Evolutionary conservation across 805 yeast genomes (phyloP).

Genomic region (Ogataea methanolica): DNA sequence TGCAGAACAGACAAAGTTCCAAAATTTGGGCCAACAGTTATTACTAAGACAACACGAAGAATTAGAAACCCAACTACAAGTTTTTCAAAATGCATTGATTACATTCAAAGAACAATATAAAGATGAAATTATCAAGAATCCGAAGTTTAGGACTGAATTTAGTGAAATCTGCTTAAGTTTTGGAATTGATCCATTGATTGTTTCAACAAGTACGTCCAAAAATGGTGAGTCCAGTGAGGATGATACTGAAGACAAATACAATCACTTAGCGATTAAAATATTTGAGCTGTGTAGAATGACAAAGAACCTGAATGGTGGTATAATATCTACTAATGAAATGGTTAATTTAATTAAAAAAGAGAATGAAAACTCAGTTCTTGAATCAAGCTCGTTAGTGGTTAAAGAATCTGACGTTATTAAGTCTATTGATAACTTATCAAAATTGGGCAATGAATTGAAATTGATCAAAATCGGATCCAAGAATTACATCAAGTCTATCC

Average conservation of each 20-base stretch:
- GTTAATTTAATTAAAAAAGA: slow-evolving; percentile 27
- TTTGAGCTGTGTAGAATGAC: slow-evolving; percentile 74
- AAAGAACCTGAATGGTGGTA: slow-evolving; percentile 75
- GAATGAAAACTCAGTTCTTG: slow-evolving; percentile 22
- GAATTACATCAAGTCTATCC: slow-evolving; percentile 57
- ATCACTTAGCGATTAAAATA: slow-evolving; percentile 66
- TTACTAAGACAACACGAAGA: slow-evolving; percentile 53
- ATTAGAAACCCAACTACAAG: slow-evolving; percentile 64
- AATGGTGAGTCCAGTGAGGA: slow-evolving; percentile 22
- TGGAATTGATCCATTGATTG: slow-evolving; percentile 78
- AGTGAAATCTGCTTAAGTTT: slow-evolving; percentile 71
- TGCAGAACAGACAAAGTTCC: slow-evolving; percentile 34
- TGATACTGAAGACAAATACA: slow-evolving; percentile 48
- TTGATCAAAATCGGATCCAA: slow-evolving; percentile 53
- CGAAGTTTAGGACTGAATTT: slow-evolving; percentile 65
- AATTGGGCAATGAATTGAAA: slow-evolving; percentile 69
- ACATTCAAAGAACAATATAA: slow-evolving; percentile 72
- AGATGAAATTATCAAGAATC: slow-evolving; percentile 57
- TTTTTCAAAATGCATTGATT: slow-evolving; percentile 73
- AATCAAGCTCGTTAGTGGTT: neutral
- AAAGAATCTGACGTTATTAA: slow-evolving; percentile 48
- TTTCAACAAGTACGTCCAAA: slow-evolving; percentile 11
- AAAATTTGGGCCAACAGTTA: slow-evolving; percentile 46
- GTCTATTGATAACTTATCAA: slow-evolving; percentile 48
- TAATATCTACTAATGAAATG: slow-evolving; percentile 58